Evolutionary conservation across 1,284 basidiomycete genomes (phyloP).

Genomic region (Pterulicium gracile): DNA sequence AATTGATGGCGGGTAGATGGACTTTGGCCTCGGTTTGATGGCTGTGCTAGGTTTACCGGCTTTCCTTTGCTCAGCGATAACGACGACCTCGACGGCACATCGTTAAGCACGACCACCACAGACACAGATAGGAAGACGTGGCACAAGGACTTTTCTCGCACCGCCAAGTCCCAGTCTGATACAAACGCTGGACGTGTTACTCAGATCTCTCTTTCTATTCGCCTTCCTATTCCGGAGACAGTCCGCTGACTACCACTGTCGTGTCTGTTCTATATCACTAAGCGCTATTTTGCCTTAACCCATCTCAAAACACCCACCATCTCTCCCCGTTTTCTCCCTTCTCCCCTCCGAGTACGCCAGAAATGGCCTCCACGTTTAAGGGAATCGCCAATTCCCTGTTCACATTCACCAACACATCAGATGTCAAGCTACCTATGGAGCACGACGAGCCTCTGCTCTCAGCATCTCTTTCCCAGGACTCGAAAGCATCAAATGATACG

Average conservation of each 20-base stretch:
- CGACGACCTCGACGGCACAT: no score
- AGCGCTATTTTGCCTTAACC: not conserved
- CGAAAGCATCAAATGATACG: constrained; percentile 2
- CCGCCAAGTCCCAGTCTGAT: no score
- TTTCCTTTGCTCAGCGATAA: no score
- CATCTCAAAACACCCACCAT: not conserved
- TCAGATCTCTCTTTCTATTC: no score
- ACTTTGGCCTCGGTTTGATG: no score
- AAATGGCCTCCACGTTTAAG: not conserved
- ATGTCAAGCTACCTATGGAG: constrained; percentile 16
- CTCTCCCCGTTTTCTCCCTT: not conserved
- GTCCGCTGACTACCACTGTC: constrained; percentile 26
- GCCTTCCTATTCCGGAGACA: not conserved
- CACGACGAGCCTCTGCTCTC: constrained; percentile 24
- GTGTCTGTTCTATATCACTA: constrained; percentile 35
- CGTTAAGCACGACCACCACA: no score
- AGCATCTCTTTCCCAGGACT: not conserved
- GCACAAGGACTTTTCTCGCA: no score
- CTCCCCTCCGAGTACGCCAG: not conserved
- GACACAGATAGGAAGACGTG: no score
- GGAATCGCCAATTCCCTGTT: not conserved
- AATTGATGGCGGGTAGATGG: no score
- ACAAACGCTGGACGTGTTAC: no score
- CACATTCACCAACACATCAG: constrained; percentile 3
- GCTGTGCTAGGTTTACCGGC: no score